A percentile compares a stretch with the other conserved stretches of the same genome.
Conservation (phyloP, 1,284 basidiomycete genomes). For the Ustanciosporium gigantosporum region DNA sequence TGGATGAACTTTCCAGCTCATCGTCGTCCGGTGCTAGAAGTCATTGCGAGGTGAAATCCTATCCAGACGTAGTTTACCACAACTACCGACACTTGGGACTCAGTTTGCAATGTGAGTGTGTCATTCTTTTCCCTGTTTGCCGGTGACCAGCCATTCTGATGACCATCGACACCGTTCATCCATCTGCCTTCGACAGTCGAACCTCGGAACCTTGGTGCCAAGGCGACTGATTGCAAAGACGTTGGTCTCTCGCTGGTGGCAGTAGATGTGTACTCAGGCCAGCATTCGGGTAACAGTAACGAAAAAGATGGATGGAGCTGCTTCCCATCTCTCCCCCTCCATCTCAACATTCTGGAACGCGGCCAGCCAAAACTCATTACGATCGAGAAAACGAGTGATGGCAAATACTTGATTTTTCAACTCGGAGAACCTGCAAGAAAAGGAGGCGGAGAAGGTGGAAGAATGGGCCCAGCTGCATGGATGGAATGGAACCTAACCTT, state of each 20-base stretch:
- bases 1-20: too few species aligned
- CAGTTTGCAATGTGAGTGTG: slow-evolving; percentile 32
- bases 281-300: not conserved
- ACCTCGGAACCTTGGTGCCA: not conserved
- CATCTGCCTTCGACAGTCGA: slow-evolving; percentile 10
- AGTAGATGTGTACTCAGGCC: slow-evolving; percentile 26
- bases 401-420: slow-evolving; percentile 14
- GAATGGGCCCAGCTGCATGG: slow-evolving; percentile 29
- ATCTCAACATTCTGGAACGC: too few species aligned
- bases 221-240: slow-evolving; percentile 5
- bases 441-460: slow-evolving; percentile 19
- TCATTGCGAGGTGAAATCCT: slow-evolving; percentile 23
- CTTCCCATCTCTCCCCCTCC: too few species aligned
- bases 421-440: slow-evolving; percentile 32
- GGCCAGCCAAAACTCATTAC: too few species aligned
- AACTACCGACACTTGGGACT: slow-evolving; percentile 16
- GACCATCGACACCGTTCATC: too few species aligned
- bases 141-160: too few species aligned
- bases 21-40: too few species aligned
- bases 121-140: too few species aligned
- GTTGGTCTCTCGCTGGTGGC: slow-evolving; percentile 8
- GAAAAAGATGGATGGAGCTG: not conserved
- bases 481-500: slow-evolving; percentile 24
- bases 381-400: too few species aligned
- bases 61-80: slow-evolving; percentile 23